Conservation (phyloP, 1,139 yeast genomes). For the Kodamaea arcana region DNA sequence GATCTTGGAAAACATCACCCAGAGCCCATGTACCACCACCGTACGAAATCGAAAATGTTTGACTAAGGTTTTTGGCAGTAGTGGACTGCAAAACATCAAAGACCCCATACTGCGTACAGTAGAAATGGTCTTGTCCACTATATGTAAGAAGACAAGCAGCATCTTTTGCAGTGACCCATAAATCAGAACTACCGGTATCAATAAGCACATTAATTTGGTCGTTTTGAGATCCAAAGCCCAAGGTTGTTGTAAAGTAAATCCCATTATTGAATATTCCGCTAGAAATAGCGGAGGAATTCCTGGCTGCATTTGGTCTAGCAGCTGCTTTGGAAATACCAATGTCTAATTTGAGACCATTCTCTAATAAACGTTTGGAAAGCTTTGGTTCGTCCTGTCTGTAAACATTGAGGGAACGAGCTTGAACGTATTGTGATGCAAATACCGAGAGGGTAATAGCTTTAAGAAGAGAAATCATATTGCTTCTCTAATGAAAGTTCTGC, state of each 20-base stretch:
- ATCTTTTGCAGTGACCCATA: conserved; percentile 11
- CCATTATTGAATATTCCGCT: too few species aligned
- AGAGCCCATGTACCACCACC: conserved; percentile 10
- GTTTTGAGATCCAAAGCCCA: conserved; percentile 13
- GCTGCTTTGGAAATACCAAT: too few species aligned
- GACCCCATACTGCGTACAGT: conserved; percentile 11
- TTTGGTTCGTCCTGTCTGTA: too few species aligned
- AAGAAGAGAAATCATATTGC: too few species aligned
- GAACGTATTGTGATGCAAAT: too few species aligned
- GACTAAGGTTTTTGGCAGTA: conserved; percentile 3
- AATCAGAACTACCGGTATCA: conserved; percentile 21
- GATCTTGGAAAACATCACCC: conserved; percentile 8
- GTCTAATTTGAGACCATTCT: too few species aligned
- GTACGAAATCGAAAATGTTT: conserved; percentile 7
- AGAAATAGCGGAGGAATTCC: too few species aligned
- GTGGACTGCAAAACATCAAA: conserved; percentile 11
- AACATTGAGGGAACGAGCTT: too few species aligned
- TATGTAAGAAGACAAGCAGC: conserved; percentile 3
- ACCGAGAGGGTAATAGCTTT: too few species aligned
- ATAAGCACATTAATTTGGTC: conserved; percentile 11
- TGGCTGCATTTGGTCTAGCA: too few species aligned
- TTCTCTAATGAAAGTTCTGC: too few species aligned
- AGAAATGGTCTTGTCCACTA: conserved; percentile 1
- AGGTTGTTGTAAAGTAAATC: conserved; percentile 11
- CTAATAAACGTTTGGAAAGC: too few species aligned